phyloP scores from a whole-genome alignment of 1,139 yeast genomes.

The Tardiomyces depauwii region DNA sequence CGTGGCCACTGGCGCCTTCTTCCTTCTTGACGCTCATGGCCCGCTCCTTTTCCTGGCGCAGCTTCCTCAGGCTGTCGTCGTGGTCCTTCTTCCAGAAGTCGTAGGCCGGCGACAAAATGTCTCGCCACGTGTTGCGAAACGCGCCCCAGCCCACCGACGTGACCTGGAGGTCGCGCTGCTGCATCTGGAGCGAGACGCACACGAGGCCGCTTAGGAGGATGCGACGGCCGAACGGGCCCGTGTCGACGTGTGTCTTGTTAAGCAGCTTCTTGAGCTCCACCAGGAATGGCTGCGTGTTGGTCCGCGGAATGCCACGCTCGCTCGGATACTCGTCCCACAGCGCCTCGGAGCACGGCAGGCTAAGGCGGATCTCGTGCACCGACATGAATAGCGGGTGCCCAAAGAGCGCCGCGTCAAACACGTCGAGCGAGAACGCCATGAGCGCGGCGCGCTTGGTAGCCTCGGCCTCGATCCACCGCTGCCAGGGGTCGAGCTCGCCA shows the following conservation, averaged over 20 bases:
- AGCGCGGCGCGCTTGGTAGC: constrained; percentile 67
- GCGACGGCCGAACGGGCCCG: constrained; percentile 49
- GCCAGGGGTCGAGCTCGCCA: constrained; percentile 28
- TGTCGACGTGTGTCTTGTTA: constrained; percentile 39
- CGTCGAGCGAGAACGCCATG: constrained; percentile 71
- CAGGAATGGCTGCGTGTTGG: constrained; percentile 31
- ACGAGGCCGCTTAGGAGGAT: constrained; percentile 60
- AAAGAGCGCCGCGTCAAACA: constrained; percentile 68
- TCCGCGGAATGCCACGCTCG: constrained; percentile 14
- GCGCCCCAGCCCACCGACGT: constrained; percentile 35
- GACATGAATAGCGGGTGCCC: constrained; percentile 62
- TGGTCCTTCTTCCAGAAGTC: constrained; percentile 37
- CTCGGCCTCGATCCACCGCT: constrained; percentile 68
- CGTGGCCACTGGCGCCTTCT: constrained; percentile 5
- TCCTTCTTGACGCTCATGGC: constrained; percentile 7
- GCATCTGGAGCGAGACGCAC: constrained; percentile 62
- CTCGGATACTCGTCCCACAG: constrained; percentile 49
- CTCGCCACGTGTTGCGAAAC: constrained; percentile 46
- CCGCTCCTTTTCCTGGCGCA: not conserved
- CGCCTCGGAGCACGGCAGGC: constrained; percentile 70
- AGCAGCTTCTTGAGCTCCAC: constrained; percentile 45
- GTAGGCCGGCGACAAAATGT: constrained; percentile 48
- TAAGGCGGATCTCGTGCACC: constrained; percentile 59
- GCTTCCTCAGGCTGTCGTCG: constrained; percentile 2
- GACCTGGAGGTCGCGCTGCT: constrained; percentile 55